Evolutionary conservation across 768 basidiomycete species (phyloP).

Genomic region (Leucocoprinus leucothites): DNA sequence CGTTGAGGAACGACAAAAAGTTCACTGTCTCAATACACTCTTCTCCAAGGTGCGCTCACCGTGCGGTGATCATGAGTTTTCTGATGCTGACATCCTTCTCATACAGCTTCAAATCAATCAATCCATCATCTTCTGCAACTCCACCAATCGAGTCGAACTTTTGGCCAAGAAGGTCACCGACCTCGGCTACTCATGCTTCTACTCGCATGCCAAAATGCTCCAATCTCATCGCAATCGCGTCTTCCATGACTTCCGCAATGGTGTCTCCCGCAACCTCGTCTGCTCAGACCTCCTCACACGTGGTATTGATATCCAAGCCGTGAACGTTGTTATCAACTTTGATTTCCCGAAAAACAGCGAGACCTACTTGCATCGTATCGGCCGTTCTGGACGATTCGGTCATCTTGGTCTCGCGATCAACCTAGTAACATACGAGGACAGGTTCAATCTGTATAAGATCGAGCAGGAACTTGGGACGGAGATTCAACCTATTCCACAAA

Average conservation of each 20-base stretch:
- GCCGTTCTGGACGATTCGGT: slow-evolving; percentile 96
- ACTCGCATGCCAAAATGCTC: slow-evolving; percentile 99
- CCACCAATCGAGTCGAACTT: slow-evolving; percentile 98
- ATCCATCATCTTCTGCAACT: slow-evolving; percentile 99
- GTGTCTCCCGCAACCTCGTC: slow-evolving; percentile 97
- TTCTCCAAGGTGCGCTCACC: slow-evolving; percentile 81
- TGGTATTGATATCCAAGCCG: slow-evolving; percentile 99
- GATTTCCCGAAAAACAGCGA: slow-evolving; percentile 99
- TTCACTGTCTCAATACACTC: slow-evolving; percentile 98
- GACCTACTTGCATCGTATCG: slow-evolving; percentile 97
- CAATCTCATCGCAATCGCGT: slow-evolving; percentile 98
- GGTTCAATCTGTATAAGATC: slow-evolving; percentile 96
- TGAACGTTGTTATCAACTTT: slow-evolving; percentile 99
- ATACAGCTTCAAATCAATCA: slow-evolving; percentile 98
- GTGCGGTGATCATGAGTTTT: neutral
- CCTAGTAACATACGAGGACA: slow-evolving; percentile 95
- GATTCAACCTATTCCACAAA: slow-evolving; percentile 91
- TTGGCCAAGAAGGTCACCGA: slow-evolving; percentile 99
- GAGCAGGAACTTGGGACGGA: slow-evolving; percentile 99
- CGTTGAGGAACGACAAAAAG: slow-evolving; percentile 98
- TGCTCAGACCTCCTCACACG: slow-evolving; percentile 97
- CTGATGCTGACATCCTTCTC: slow-evolving; percentile 7
- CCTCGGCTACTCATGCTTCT: slow-evolving; percentile 99
- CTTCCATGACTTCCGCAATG: slow-evolving; percentile 99
- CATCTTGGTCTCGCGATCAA: slow-evolving; percentile 97